These are phyloP conservation scores for Vigna reflexopilosa DNA, from an alignment of 306 rosid genomes.

Conservation along the genomic window DNA sequence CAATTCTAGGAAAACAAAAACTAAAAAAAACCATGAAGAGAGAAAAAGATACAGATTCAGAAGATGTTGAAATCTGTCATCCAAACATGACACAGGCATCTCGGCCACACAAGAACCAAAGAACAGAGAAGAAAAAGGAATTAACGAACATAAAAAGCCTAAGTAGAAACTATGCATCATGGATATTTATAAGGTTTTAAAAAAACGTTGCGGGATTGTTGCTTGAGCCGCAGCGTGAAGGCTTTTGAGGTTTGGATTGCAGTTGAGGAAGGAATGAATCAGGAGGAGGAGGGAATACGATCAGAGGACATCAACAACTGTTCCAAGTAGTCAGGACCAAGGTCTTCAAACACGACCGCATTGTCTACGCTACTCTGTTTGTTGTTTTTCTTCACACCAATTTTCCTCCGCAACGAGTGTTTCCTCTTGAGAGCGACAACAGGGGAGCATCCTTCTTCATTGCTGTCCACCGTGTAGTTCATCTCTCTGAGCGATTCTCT, in stretches of 20 bases:
- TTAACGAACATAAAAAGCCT: background rate
- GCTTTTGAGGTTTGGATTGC: background rate
- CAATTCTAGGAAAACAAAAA: background rate
- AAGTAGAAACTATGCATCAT: background rate
- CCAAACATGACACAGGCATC: slow-evolving; percentile 32
- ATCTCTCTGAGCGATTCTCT: slow-evolving; percentile 75
- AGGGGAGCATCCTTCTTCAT: slow-evolving; percentile 77
- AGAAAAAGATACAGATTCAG: slow-evolving; percentile 34
- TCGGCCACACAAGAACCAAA: slow-evolving; percentile 10
- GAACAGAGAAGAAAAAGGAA: slow-evolving; percentile 23
- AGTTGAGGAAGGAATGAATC: background rate
- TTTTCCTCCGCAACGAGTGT: slow-evolving; percentile 81
- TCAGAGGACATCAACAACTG: slow-evolving; percentile 71
- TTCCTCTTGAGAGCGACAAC: slow-evolving; percentile 88
- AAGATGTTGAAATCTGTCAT: slow-evolving; percentile 47
- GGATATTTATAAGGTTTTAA: background rate
- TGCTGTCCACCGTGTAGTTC: slow-evolving; percentile 41
- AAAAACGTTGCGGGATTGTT: background rate
- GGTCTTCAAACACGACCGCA: slow-evolving; percentile 88
- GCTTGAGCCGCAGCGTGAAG: background rate
- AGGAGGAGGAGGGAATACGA: slow-evolving; percentile 40
- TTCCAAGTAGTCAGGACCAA: slow-evolving; percentile 92
- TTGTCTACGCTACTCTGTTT: slow-evolving; percentile 59
- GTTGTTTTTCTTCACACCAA: slow-evolving; percentile 54
- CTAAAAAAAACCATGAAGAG: background rate